phyloP scores from a whole-genome alignment of 2,329 filamentous ascomycete genomes.

The Aureobasidium pullulans region DNA sequence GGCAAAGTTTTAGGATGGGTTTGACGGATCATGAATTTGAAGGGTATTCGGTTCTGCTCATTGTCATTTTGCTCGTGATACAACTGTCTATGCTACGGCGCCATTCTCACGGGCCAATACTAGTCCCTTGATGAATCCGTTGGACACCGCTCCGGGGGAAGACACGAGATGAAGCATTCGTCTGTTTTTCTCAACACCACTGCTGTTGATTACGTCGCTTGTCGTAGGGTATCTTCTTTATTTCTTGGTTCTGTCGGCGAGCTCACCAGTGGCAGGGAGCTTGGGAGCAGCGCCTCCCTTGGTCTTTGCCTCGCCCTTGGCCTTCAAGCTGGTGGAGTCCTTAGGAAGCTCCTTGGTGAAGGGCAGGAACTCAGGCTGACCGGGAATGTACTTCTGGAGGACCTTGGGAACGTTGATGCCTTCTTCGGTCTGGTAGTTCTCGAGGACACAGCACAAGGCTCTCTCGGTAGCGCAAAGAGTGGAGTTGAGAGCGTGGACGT shows the following conservation, averaged over 20 bases:
- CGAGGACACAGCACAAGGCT: conserved; percentile 86
- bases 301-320: conserved; percentile 31
- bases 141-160: background rate
- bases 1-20: background rate
- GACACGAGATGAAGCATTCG: background rate
- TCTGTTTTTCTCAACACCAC: background rate
- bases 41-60: background rate
- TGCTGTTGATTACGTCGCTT: background rate
- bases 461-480: conserved; percentile 86
- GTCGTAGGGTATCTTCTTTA: conserved; percentile 9
- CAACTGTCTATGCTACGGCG: background rate
- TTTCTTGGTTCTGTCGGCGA: conserved; percentile 17
- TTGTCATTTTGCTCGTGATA: background rate
- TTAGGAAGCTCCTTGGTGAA: conserved; percentile 81
- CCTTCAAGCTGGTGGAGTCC: conserved; percentile 57
- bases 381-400: conserved; percentile 82
- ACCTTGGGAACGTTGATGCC: conserved; percentile 75
- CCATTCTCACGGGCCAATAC: too few relatives aligned
- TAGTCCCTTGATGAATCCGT: too few relatives aligned
- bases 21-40: background rate
- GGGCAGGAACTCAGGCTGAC: conserved; percentile 79
- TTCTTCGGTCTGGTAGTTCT: conserved; percentile 92
- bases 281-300: conserved; percentile 23
- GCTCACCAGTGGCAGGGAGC: conserved; percentile 16
- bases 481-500: conserved; percentile 87